Evolutionary conservation across 495 filamentous ascomycete species (phyloP).

Genomic region (Aspergillus bridgeri): DNA sequence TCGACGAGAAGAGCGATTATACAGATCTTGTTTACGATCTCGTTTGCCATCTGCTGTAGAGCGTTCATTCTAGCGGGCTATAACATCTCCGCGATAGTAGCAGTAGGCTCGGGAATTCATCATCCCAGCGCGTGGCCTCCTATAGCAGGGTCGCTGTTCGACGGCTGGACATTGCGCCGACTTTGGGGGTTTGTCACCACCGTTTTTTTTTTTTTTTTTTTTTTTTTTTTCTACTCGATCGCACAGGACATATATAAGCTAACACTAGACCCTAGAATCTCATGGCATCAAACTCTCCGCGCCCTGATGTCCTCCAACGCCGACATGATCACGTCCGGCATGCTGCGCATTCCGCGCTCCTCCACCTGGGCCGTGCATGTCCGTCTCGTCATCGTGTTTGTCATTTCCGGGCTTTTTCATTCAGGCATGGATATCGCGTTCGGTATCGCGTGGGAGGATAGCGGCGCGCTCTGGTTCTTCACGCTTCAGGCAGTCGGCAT

Average conservation of each 20-base stretch:
- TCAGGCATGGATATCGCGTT: conserved; percentile 19
- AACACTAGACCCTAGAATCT: conserved; percentile 4
- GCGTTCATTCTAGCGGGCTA: conserved; percentile 13
- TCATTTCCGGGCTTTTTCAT: conserved; percentile 18
- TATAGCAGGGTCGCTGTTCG: conserved; percentile 7
- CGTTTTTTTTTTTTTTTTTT: not conserved
- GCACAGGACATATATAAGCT: not conserved
- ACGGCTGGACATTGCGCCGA: conserved; percentile 13
- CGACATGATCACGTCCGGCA: conserved; percentile 8
- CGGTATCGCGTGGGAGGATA: conserved; percentile 9
- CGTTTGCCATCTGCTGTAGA: conserved; percentile 18
- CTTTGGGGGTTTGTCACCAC: conserved; percentile 19
- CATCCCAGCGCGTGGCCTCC: conserved; percentile 18
- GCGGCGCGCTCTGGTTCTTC: conserved; percentile 19
- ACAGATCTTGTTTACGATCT: conserved; percentile 11
- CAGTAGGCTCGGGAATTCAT: conserved; percentile 7
- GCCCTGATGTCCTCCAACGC: conserved; percentile 10
- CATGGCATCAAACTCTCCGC: conserved; percentile 26
- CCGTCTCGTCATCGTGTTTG: conserved; percentile 15
- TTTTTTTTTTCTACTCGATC: not conserved
- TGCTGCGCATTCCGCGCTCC: conserved; percentile 7
- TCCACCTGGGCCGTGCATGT: not conserved
- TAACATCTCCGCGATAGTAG: not conserved
- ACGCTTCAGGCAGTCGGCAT: conserved; percentile 17
- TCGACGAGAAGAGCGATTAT: not conserved